Evolutionary conservation across 1,139 yeast genomes (phyloP).

Genomic region (Geotrichum europaeum): DNA sequence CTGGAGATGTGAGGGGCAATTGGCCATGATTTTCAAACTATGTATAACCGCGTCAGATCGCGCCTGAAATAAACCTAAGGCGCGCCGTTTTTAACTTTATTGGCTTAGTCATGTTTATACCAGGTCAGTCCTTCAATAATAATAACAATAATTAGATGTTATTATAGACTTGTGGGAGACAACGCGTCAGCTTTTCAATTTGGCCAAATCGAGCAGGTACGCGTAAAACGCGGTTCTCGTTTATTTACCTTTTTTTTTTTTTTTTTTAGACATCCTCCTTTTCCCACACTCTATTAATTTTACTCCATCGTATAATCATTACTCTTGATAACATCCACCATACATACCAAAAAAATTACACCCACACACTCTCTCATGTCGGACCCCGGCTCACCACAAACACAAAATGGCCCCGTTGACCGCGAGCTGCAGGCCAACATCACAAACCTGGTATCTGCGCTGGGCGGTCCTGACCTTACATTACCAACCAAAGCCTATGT

Average conservation of each 20-base stretch:
- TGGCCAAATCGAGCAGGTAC: background rate
- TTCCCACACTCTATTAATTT: background rate
- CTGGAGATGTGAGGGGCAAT: too few species aligned
- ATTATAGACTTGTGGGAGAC: background rate
- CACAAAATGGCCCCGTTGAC: background rate
- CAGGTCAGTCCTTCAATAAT: too few species aligned
- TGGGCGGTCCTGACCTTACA: conserved; percentile 73
- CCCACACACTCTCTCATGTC: background rate
- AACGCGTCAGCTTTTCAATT: background rate
- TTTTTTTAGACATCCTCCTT: background rate
- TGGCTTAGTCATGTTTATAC: too few species aligned
- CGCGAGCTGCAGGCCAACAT: conserved; percentile 54
- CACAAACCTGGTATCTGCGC: conserved; percentile 65
- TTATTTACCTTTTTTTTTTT: background rate
- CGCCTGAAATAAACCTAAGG: too few species aligned
- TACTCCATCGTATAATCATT: background rate
- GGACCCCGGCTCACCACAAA: background rate
- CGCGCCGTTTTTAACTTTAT: too few species aligned
- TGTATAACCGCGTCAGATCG: too few species aligned
- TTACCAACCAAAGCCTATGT: conserved; percentile 53
- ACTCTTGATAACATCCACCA: background rate
- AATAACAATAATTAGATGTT: background rate
- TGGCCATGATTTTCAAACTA: too few species aligned
- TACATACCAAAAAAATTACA: background rate
- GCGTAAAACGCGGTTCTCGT: background rate